phyloP scores from a whole-genome alignment of 192 early-diverging fungal species.

The Piromyces finnis region DNA sequence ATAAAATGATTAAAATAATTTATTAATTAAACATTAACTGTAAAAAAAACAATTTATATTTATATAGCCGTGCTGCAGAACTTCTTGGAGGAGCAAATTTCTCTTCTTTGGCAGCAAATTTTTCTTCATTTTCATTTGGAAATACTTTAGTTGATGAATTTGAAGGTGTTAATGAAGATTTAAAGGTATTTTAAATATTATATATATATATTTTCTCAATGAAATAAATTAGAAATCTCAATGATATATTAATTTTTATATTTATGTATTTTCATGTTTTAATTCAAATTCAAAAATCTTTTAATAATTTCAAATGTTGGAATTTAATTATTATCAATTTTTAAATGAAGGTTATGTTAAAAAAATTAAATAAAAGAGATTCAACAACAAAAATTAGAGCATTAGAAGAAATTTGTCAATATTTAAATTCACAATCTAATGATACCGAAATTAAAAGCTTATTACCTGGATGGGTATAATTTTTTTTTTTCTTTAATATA shows the following conservation, averaged over 20 bases:
- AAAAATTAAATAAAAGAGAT: constrained; percentile 74
- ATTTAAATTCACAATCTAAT: constrained; percentile 25
- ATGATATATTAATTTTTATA: no score
- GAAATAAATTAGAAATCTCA: no score
- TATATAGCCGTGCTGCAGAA: constrained; percentile 17
- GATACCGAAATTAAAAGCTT: constrained; percentile 8
- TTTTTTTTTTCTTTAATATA: no score
- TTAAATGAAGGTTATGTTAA: constrained; percentile 44
- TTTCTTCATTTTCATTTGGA: constrained; percentile 8
- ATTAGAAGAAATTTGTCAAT: constrained; percentile 56
- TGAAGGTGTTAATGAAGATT: constrained; percentile 5
- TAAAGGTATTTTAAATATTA: constrained; percentile 8
- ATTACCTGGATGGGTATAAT: constrained; percentile 15
- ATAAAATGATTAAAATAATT: no score
- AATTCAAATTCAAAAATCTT: no score
- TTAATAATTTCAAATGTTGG: no score
- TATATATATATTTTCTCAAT: no score
- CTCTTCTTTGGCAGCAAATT: constrained; percentile 6
- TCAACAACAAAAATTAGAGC: constrained; percentile 72
- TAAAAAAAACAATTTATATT: no score
- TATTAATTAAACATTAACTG: no score
- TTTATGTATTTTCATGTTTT: no score
- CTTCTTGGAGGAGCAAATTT: constrained; percentile 14
- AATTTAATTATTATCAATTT: no score
- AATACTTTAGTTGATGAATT: constrained; percentile 10